These are phyloP conservation scores for Claviceps fusiformis DNA, from an alignment of 2,329 filamentous ascomycete genomes.

Conservation along the genomic window DNA sequence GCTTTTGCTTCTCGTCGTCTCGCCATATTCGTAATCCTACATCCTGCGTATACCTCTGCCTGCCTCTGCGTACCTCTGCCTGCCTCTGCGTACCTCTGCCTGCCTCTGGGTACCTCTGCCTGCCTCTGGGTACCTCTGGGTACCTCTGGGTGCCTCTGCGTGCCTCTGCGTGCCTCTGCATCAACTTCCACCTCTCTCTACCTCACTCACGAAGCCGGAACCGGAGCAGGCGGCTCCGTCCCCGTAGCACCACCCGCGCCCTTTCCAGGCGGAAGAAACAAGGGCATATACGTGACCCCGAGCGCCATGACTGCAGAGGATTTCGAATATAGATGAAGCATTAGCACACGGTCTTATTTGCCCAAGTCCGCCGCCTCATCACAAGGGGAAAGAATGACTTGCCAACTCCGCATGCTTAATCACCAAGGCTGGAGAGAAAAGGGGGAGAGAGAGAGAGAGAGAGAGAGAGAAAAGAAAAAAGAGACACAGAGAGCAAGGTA, in stretches of 20 bases:
- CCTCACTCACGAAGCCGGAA: slow-evolving; percentile 9
- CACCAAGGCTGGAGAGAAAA: background rate
- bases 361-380: too few relatives aligned
- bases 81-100: too few relatives aligned
- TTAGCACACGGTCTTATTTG: too few relatives aligned
- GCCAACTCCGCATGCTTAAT: too few relatives aligned
- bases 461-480: background rate
- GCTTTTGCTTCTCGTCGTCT: too few relatives aligned
- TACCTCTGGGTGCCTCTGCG: too few relatives aligned
- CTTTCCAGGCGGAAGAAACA: slow-evolving; percentile 31
- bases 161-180: background rate
- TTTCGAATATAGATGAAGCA: too few relatives aligned
- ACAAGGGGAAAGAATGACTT: too few relatives aligned
- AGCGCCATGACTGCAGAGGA: slow-evolving; percentile 42
- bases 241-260: slow-evolving; percentile 17
- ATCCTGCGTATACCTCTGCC: background rate
- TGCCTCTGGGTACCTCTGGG: too few relatives aligned
- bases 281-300: slow-evolving; percentile 34
- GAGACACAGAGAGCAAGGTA: slow-evolving; percentile 12
- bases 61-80: too few relatives aligned
- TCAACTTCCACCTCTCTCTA: too few relatives aligned
- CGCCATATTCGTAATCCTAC: background rate
- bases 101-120: background rate
- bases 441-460: background rate
- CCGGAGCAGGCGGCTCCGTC: slow-evolving; percentile 19